Conservation (phyloP, 306 rosid species). For the Ochetophila trinervis region DNA sequence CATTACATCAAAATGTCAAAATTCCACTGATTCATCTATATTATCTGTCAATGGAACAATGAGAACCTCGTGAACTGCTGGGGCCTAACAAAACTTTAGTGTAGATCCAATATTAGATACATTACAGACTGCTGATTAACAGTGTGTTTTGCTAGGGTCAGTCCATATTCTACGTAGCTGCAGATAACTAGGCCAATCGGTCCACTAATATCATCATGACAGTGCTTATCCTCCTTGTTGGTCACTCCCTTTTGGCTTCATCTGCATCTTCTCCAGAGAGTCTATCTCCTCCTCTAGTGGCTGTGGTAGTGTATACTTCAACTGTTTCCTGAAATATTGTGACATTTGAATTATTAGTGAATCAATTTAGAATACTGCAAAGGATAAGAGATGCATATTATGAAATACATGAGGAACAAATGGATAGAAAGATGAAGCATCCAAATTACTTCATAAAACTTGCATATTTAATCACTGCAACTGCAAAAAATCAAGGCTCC, state of each 20-base stretch:
- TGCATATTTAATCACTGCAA: too few species aligned
- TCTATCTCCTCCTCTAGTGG: conserved; percentile 31
- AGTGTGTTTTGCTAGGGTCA: background rate
- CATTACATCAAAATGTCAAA: background rate
- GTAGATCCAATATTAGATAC: background rate
- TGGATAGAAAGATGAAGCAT: too few species aligned
- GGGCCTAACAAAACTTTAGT: background rate
- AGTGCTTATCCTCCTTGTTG: conserved; percentile 17
- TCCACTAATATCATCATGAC: conserved; percentile 7
- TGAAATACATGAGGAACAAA: too few species aligned
- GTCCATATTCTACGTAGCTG: background rate
- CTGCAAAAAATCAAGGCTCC: too few species aligned
- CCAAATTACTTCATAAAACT: too few species aligned
- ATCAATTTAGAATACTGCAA: background rate
- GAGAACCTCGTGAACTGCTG: background rate
- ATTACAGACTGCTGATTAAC: background rate
- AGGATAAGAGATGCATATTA: background rate
- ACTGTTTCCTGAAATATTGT: conserved; percentile 55
- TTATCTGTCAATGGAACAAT: background rate
- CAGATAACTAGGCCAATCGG: conserved; percentile 8
- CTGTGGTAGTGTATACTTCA: conserved; percentile 40
- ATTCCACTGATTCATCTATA: background rate
- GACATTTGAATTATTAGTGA: conserved; percentile 8
- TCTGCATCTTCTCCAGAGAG: conserved; percentile 45
- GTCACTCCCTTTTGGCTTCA: conserved; percentile 41